Percentiles rank a stretch among this genome's conserved stretches.
Evolutionary conservation across 208 protist species (phyloP).

Genomic region (Phytomonas serpens): DNA sequence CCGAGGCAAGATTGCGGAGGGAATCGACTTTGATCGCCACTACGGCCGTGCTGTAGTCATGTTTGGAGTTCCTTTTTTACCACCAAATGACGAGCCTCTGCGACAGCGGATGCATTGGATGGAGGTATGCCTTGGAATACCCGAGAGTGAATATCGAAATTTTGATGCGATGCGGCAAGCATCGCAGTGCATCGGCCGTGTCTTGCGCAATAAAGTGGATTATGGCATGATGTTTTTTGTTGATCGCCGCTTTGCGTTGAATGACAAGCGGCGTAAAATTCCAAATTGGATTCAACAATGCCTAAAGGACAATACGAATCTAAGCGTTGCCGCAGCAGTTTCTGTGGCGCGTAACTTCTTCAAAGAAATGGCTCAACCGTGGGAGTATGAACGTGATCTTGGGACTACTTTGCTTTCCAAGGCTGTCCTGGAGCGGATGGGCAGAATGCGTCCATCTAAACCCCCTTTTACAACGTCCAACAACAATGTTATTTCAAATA

Average conservation of each 20-base stretch:
- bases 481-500: neutral
- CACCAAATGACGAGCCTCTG: slow-evolving; percentile 86
- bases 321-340: slow-evolving; percentile 87
- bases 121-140: slow-evolving; percentile 93
- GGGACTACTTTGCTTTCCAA: slow-evolving; percentile 77
- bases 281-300: slow-evolving; percentile 90
- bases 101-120: slow-evolving; percentile 96
- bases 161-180: slow-evolving; percentile 98
- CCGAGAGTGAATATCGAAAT: slow-evolving; percentile 96
- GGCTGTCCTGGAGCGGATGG: slow-evolving; percentile 29
- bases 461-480: neutral
- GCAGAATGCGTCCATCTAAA: slow-evolving; percentile 23
- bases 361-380: slow-evolving; percentile 94
- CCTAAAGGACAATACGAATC: slow-evolving; percentile 86
- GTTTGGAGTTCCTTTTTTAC: slow-evolving; percentile 97
- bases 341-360: slow-evolving; percentile 87
- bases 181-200: slow-evolving; percentile 98
- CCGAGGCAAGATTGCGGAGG: slow-evolving; percentile 96
- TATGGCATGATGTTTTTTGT: slow-evolving; percentile 99
- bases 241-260: slow-evolving; percentile 94
- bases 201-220: slow-evolving; percentile 98
- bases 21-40: slow-evolving; percentile 98
- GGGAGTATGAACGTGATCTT: slow-evolving; percentile 80
- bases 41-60: slow-evolving; percentile 96
- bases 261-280: slow-evolving; percentile 93